Base-by-base conservation (phyloP, 345 rosid genomes). In the Aquilaria malaccensis region DNA sequence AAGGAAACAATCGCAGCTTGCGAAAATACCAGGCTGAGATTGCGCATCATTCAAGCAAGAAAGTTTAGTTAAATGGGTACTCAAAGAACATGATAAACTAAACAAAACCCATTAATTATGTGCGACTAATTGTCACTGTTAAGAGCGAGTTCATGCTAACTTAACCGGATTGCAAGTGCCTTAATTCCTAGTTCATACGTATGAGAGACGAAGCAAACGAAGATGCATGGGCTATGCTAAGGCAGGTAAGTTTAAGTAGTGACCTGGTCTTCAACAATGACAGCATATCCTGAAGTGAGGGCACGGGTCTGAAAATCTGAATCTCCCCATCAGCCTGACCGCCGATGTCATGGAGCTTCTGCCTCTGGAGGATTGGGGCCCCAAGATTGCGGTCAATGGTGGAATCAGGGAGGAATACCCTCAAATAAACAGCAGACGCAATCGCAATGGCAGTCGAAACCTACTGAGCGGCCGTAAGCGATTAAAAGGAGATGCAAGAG, bases 1-100 rank as follows among this genome's bases (percentile, higher is more conserved):
- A 92, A 86, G 9, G 93, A 82, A 37, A 92, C 91, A 31, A 82
- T 50, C 31, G 96, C 86, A 31, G 87, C 84, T 78, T 86, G 95
- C 30, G 84, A 71, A 68, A 92, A 79, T n/a, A 88, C 85, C 63
- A 58, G 55, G 65, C 98, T 92, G 83, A 57, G 70, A 71, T 67
- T 15, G 30, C 10, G 22, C 33, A 29, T 51, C 52, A 56, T 55
- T 45, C 30, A 60, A 45, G 2, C 13, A 41, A 13, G 30, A 9
- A 58, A 70, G 11, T 22, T 22, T 22, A 7, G n/a, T 63, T 30
- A 54, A 45, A 5, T 45, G 31, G n/a, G 29, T 48, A 3, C 12
- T 29, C 22, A 13, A 55, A 4, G 9, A 30, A 55, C 29, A 41
- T 11, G 46, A 47, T 13, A 51, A 43, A 22, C 22, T 22, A 22